A percentile compares a stretch with the other conserved stretches of the same genome.
These are phyloP conservation scores for Hordeum marinum DNA, from an alignment of 176 grass and related monocot species.

Conservation along the genomic window DNA sequence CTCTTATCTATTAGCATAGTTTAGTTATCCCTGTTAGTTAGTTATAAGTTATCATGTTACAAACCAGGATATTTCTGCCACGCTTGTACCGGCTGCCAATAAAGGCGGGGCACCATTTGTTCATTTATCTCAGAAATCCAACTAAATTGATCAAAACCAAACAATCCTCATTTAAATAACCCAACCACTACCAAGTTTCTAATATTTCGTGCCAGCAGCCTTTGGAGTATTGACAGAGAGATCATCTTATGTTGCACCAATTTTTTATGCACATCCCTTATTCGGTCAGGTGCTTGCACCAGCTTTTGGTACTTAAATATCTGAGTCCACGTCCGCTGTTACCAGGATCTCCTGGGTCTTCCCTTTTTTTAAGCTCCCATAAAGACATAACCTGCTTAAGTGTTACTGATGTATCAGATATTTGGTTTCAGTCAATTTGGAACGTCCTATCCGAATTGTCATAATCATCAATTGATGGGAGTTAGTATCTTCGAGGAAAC, in stretches of 20 bases:
- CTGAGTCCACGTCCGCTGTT: background rate
- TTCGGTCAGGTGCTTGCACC: too few relatives aligned
- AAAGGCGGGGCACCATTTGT: too few relatives aligned
- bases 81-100: background rate
- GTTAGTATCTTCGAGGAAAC: background rate
- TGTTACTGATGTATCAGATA: background rate
- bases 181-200: too few relatives aligned
- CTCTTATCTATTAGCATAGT: background rate
- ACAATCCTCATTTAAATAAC: too few relatives aligned
- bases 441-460: background rate
- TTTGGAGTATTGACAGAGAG: too few relatives aligned
- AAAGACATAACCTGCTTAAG: background rate
- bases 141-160: too few relatives aligned
- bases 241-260: too few relatives aligned
- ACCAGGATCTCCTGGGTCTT: background rate
- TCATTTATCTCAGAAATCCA: too few relatives aligned
- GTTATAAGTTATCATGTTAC: background rate
- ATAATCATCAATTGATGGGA: background rate
- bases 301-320: too few relatives aligned
- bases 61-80: constrained; percentile 1
- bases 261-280: too few relatives aligned
- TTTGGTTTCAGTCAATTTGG: background rate
- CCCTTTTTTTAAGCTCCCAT: background rate
- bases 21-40: background rate
- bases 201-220: too few relatives aligned